Evolutionary conservation across 2,329 filamentous ascomycete species (phyloP).

Genomic region (Penicillium sp.): DNA sequence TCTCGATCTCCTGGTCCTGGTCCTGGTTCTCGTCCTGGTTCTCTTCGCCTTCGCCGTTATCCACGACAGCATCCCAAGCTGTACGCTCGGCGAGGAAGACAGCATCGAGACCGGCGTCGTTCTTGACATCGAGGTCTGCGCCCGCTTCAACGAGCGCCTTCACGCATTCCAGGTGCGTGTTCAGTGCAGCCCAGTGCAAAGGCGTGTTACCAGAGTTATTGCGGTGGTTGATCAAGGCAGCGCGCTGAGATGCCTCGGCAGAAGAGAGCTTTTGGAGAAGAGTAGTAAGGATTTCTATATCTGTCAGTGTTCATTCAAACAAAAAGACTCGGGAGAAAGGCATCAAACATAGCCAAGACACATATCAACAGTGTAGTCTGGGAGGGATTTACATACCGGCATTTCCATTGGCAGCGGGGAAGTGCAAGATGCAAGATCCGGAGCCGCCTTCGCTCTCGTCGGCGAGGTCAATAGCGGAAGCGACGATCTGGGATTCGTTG

Average conservation of each 20-base stretch:
- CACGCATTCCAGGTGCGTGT: conserved; percentile 80
- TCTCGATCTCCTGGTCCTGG: conserved; percentile 27
- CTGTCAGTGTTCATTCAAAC: conserved; percentile 2
- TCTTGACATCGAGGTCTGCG: conserved; percentile 75
- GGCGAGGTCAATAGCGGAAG: conserved; percentile 70
- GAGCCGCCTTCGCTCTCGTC: conserved; percentile 69
- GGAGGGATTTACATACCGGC: conserved; percentile 68
- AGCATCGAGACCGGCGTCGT: conserved; percentile 80
- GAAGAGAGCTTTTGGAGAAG: conserved; percentile 47
- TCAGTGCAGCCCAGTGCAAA: conserved; percentile 90
- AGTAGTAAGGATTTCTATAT: conserved; percentile 50
- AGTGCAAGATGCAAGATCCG: conserved; percentile 67
- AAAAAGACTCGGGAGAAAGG: background rate
- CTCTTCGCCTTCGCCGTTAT: conserved; percentile 19
- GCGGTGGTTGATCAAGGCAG: conserved; percentile 49
- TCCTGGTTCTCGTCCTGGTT: conserved; percentile 20
- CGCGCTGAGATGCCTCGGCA: conserved; percentile 21
- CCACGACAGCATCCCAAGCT: conserved; percentile 64
- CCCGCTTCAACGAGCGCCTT: conserved; percentile 75
- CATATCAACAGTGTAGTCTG: no score
- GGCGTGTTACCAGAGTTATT: conserved; percentile 89
- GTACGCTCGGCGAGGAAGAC: conserved; percentile 73
- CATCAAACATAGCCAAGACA: no score
- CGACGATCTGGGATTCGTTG: conserved; percentile 65
- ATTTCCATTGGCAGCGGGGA: conserved; percentile 90